Evolutionary conservation across 2,329 filamentous ascomycete species (phyloP).

Genomic region (Aspergillus fischeri): DNA sequence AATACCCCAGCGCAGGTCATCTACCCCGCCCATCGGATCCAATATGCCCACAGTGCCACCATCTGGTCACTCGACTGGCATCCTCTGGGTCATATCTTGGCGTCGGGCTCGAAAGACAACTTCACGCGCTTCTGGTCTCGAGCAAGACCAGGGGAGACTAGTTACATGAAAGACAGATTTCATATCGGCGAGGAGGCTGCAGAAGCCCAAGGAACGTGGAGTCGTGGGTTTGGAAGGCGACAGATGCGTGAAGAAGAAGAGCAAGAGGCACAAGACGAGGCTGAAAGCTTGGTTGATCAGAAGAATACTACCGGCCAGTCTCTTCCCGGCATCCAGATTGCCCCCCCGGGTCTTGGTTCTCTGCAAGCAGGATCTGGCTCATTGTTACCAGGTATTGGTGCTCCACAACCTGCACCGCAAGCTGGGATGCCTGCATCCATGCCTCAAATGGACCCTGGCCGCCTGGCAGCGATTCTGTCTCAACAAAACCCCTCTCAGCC

Average conservation of each 20-base stretch:
- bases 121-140: constrained; percentile 97
- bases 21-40: constrained; percentile 80
- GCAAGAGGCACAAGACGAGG: constrained; percentile 87
- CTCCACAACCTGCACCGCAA: constrained; percentile 36
- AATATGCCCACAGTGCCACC: constrained; percentile 86
- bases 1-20: constrained; percentile 85
- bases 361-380: constrained; percentile 42
- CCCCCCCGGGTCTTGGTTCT: constrained; percentile 54
- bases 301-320: constrained; percentile 64
- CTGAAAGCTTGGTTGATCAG: constrained; percentile 88
- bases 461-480: constrained; percentile 40
- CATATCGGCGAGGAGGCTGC: constrained; percentile 93
- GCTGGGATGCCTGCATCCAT: constrained; percentile 32
- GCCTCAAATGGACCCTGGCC: constrained; percentile 47
- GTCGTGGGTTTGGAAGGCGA: constrained; percentile 69
- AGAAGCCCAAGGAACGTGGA: constrained; percentile 92
- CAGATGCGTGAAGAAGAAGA: constrained; percentile 90
- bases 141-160: constrained; percentile 79
- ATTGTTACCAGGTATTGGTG: constrained; percentile 47
- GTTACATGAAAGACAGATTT: constrained; percentile 82
- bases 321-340: constrained; percentile 50
- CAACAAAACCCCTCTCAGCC: constrained; percentile 41
- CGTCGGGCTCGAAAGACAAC: constrained; percentile 92
- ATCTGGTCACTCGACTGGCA: constrained; percentile 99
- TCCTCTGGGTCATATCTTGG: constrained; percentile 88